These are phyloP conservation scores for Kregervanrija fluxuum DNA, from an alignment of 805 yeast genomes.

Conservation along the genomic window DNA sequence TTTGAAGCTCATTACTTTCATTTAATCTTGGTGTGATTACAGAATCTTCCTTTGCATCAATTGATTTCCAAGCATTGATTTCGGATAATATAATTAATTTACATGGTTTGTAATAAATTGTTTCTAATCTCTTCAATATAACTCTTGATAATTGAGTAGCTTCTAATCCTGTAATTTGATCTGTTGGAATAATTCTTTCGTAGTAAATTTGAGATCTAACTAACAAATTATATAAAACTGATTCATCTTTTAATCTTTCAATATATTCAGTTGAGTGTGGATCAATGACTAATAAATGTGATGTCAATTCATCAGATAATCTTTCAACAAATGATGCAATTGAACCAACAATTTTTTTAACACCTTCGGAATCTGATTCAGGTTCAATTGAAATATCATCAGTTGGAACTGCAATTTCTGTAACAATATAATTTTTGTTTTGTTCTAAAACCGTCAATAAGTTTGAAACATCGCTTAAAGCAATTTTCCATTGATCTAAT, in stretches of 20 bases:
- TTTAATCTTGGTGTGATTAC: slow-evolving; percentile 27
- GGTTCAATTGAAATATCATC: slow-evolving; percentile 77
- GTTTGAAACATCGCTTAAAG: slow-evolving; percentile 52
- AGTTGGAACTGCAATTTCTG: slow-evolving; percentile 62
- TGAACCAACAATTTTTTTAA: slow-evolving; percentile 74
- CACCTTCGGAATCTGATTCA: slow-evolving; percentile 54
- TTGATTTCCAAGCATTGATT: slow-evolving; percentile 60
- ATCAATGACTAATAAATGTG: slow-evolving; percentile 81
- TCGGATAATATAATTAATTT: slow-evolving; percentile 66
- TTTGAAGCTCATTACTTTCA: slow-evolving; percentile 21
- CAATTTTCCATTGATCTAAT: slow-evolving; percentile 67
- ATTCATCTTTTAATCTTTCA: slow-evolving; percentile 84
- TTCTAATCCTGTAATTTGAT: slow-evolving; percentile 33
- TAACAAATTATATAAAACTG: slow-evolving; percentile 62
- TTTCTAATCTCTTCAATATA: slow-evolving; percentile 79
- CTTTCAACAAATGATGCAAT: slow-evolving; percentile 84
- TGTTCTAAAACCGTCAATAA: slow-evolving; percentile 66
- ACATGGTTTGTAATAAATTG: slow-evolving; percentile 85
- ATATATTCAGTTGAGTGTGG: slow-evolving; percentile 94
- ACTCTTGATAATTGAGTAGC: slow-evolving; percentile 66
- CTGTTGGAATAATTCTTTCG: slow-evolving; percentile 51
- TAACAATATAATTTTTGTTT: slow-evolving; percentile 55
- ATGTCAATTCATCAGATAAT: slow-evolving; percentile 88
- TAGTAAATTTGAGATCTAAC: slow-evolving; percentile 82
- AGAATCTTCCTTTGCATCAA: slow-evolving; percentile 32